Base-by-base conservation (phyloP, 495 filamentous ascomycete genomes). In the Trichocladium antarcticum region DNA sequence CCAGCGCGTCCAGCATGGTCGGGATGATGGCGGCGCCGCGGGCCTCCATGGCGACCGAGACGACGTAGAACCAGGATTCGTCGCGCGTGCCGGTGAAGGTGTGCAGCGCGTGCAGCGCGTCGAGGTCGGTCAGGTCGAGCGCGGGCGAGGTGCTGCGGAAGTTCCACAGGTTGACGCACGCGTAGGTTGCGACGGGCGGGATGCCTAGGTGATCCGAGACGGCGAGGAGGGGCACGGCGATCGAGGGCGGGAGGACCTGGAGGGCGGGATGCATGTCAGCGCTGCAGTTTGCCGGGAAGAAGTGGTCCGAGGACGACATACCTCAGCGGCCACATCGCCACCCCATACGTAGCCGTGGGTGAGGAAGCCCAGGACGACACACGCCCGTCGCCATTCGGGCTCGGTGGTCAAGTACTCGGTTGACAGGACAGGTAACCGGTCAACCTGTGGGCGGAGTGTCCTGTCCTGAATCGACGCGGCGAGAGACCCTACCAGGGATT, bases 1-100 rank as follows among this genome's bases (percentile, higher is more conserved):
- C 56, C 21, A 96, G 87, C 2, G 90, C 88, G 39, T 74, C 66
- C 1, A 95, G 69, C 81, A 95, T 85, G 28, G 84, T 57, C 0
- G 87, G 85, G 37, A 96, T 78, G n/a, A 86, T 76, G 1, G 79
- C 78, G 2, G 78, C 90, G n/a, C 85, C 89, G 19, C 80, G 72
- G 14, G 92, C 84, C 66, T 97, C 90, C 51, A 97, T 93, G 34
- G 90, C 90, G 12, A 95, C 85, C 0, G 87, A 94, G 41, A 96
- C 73, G n/a, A 90, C 67, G 59, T 87, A 95, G 67, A 98, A 98
- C 92, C 92, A 97, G 55, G 92, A 89, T 60, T 98, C 92, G 66
- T 95, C 89, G 3, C 84, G 67, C 1, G 88, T 93, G 39, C 87
- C 90, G 17, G 88, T 96, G 62, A 95, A 89, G 24, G 92, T 93